A percentile compares a stretch with the other conserved stretches of the same genome.
phyloP scores from a whole-genome alignment of 2,329 filamentous ascomycete genomes.

The Xylariales sp. region DNA sequence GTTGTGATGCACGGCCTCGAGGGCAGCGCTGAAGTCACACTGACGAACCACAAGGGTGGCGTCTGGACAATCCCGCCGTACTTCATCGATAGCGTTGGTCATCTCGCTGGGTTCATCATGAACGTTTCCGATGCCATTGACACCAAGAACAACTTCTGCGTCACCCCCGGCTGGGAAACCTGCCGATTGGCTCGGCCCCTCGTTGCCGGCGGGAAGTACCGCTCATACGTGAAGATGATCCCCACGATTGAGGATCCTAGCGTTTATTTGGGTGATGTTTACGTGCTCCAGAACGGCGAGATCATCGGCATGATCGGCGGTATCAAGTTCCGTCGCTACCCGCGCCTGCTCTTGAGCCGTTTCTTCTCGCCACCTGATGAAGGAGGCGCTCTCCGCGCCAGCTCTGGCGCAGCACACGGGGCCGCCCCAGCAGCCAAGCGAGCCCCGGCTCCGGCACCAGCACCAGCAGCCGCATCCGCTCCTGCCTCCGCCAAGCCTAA shows the following conservation, averaged over 20 bases:
- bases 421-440: too few relatives aligned
- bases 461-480: too few relatives aligned
- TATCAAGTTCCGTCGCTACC: conserved; percentile 32
- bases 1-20: conserved; percentile 48
- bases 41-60: conserved; percentile 34
- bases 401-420: not conserved
- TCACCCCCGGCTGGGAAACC: conserved; percentile 32
- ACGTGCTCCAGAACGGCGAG: conserved; percentile 25
- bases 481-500: not conserved
- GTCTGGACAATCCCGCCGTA: conserved; percentile 47
- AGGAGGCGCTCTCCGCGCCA: not conserved
- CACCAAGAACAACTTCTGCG: conserved; percentile 27
- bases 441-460: not conserved
- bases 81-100: conserved; percentile 50
- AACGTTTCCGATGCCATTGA: conserved; percentile 48
- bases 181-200: conserved; percentile 25
- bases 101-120: conserved; percentile 52
- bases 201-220: conserved; percentile 25
- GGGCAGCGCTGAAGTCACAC: conserved; percentile 41
- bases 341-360: conserved; percentile 28
- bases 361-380: conserved; percentile 33
- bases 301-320: conserved; percentile 27
- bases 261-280: conserved; percentile 29
- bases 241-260: conserved; percentile 19
- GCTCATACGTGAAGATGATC: conserved; percentile 33